phyloP scores from a whole-genome alignment of 2,329 filamentous ascomycete genomes.

The Camillea tinctor region DNA sequence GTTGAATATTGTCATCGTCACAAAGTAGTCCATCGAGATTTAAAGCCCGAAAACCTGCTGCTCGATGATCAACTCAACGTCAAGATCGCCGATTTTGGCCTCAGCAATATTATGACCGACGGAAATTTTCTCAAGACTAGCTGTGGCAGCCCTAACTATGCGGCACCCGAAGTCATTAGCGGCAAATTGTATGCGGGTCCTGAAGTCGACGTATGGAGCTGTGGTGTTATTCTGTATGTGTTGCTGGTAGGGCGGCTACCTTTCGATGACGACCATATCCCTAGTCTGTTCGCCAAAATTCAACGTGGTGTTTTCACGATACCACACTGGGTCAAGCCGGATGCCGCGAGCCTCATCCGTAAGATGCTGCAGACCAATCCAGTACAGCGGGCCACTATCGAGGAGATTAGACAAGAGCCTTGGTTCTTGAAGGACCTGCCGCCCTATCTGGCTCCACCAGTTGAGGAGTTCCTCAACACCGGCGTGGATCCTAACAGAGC shows the following conservation, averaged over 20 bases:
- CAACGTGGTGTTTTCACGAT: conserved; percentile 91
- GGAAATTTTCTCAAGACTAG: conserved; percentile 99
- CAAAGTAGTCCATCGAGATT: conserved; percentile 96
- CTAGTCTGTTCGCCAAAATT: conserved; percentile 96
- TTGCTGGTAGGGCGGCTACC: conserved; percentile 79
- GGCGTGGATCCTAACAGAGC: conserved; percentile 92
- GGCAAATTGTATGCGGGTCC: conserved; percentile 96
- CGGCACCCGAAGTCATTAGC: conserved; percentile 94
- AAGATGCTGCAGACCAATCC: conserved; percentile 95
- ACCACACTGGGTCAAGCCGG: conserved; percentile 84
- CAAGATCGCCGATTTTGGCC: conserved; percentile 97
- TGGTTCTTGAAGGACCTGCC: conserved; percentile 92
- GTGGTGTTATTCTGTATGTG: conserved; percentile 87
- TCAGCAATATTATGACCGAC: conserved; percentile 99
- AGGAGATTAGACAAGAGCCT: conserved; percentile 86
- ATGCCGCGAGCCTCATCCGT: conserved; percentile 79
- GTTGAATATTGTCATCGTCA: conserved; percentile 99
- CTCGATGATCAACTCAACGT: conserved; percentile 95
- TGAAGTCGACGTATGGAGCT: conserved; percentile 98
- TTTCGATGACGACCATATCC: conserved; percentile 98
- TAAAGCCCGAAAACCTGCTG: conserved; percentile 95
- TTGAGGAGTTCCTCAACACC: conserved; percentile 89
- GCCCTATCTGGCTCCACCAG: conserved; percentile 79
- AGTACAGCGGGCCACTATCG: conserved; percentile 88
- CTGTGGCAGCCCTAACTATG: conserved; percentile 97